Evolutionary conservation across 768 basidiomycete genomes (phyloP), one percentile per base, ranked within the genome.

Genomic region (Suillus paluster): DNA sequence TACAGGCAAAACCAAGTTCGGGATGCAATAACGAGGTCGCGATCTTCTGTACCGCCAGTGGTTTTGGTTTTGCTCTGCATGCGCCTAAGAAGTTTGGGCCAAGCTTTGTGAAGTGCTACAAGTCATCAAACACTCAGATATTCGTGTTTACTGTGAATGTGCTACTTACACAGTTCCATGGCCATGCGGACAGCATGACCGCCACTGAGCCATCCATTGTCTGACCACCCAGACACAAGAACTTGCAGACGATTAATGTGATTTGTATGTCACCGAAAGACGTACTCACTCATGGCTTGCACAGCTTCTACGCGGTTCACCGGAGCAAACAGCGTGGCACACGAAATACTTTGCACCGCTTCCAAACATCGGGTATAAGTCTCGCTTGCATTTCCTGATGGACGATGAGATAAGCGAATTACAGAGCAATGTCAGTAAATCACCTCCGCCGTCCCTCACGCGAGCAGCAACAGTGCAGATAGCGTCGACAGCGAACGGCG

Each of bases 121-220:
- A 45, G 45, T 56, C 42, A 58, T 36, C 21, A 36, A 39, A 33
- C 49, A 19, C 5, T 61, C 17, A 55, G 34, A 34, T 23, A 14
- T 59, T 36, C 9, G n/a, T 27, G 30, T 53, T 39, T 36, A 19
- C 33, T 15, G 50, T 45, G 48, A 65, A 54, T 50, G 44, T 61
- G 46, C 27, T 58, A 75, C 87, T 73, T 71, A 92, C 93, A 94
- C 57, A 96, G 80, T 71, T 98, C 96, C 82, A 97, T 88, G 44
- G 94, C 95, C 93, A 98, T 95, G 56, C 95, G 85, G 10, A 97
- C 94, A n/a, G 96, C 96, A 76, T 97, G 96, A 11, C 93, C 95
- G 11, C 94, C 92, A 66, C 91, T 94, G 39, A 97, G 74, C 95
- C 95, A 96, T n/a, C 94, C 94, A 68, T 94, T 94, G 67, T 96